These are phyloP conservation scores for Tulasnella sp. DNA, from an alignment of 768 basidiomycete species.

Conservation along the genomic window DNA sequence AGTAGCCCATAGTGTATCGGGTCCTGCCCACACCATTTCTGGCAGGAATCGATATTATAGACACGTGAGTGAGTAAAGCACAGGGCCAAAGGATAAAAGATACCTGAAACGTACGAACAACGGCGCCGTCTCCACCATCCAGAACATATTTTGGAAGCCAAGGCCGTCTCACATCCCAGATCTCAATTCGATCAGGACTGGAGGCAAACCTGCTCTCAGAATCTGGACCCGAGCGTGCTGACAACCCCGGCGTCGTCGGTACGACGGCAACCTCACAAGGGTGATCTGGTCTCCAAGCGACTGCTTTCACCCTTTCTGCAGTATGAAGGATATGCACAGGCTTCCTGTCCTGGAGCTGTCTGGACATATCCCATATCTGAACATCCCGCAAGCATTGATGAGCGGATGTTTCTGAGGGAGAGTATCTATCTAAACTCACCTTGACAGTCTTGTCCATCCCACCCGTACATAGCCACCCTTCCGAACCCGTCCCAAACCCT, in stretches of 20 bases:
- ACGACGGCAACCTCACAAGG: conserved; percentile 32
- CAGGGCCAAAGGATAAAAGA: too few relatives aligned
- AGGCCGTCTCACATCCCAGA: conserved; percentile 76
- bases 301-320: conserved; percentile 59
- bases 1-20: conserved; percentile 62
- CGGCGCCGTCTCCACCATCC: conserved; percentile 56
- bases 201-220: conserved; percentile 6
- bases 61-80: background rate
- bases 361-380: conserved; percentile 63
- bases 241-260: conserved; percentile 13
- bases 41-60: background rate
- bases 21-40: conserved; percentile 63
- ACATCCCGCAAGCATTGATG: background rate
- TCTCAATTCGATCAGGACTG: conserved; percentile 55
- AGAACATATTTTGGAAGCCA: conserved; percentile 80
- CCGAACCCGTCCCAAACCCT: conserved; percentile 17
- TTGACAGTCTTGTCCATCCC: conserved; percentile 73
- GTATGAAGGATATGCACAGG: conserved; percentile 66
- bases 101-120: conserved; percentile 45
- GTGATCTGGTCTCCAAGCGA: conserved; percentile 67
- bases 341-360: conserved; percentile 43
- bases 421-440: conserved; percentile 29
- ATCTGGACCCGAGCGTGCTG: conserved; percentile 13
- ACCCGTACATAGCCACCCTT: conserved; percentile 70
- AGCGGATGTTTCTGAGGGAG: too few relatives aligned